Conservation (phyloP, 148 eudicot species). For the Dysphania ambrosioides region DNA sequence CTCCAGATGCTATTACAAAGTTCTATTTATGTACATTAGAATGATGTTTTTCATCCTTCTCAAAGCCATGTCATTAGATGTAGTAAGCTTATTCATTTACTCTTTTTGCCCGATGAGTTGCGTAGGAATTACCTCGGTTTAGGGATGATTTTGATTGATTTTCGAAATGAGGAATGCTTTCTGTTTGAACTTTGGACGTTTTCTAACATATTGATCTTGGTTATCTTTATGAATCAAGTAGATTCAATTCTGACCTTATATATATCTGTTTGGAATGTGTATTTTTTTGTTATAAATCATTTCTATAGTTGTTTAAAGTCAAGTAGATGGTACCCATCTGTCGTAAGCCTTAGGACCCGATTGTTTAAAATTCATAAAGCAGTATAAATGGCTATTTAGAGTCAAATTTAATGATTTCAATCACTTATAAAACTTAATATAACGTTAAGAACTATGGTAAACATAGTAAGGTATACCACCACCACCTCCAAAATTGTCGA, state of each 20-base stretch:
- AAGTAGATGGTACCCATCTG: too few species aligned
- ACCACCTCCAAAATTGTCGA: too few species aligned
- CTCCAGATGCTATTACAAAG: slow-evolving; percentile 7
- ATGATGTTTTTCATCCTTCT: slow-evolving; percentile 1
- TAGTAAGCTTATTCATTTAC: slow-evolving; percentile 11
- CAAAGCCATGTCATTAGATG: neutral
- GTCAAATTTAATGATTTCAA: too few species aligned
- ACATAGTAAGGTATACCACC: too few species aligned
- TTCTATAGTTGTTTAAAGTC: too few species aligned
- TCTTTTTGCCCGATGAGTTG: neutral
- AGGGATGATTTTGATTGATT: neutral
- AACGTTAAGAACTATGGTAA: too few species aligned
- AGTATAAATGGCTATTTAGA: too few species aligned
- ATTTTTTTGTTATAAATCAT: too few species aligned
- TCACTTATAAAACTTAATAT: too few species aligned
- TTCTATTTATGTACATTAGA: slow-evolving; percentile 21
- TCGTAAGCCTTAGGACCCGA: too few species aligned
- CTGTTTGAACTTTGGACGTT: neutral
- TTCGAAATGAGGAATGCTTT: neutral
- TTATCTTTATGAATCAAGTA: neutral
- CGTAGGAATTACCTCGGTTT: neutral
- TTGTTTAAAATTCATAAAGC: too few species aligned
- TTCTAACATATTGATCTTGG: neutral
- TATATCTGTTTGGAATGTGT: too few species aligned
- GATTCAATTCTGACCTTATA: neutral